Base-by-base conservation (phyloP, 2,329 filamentous ascomycete genomes). In the Colletotrichum sp. region DNA sequence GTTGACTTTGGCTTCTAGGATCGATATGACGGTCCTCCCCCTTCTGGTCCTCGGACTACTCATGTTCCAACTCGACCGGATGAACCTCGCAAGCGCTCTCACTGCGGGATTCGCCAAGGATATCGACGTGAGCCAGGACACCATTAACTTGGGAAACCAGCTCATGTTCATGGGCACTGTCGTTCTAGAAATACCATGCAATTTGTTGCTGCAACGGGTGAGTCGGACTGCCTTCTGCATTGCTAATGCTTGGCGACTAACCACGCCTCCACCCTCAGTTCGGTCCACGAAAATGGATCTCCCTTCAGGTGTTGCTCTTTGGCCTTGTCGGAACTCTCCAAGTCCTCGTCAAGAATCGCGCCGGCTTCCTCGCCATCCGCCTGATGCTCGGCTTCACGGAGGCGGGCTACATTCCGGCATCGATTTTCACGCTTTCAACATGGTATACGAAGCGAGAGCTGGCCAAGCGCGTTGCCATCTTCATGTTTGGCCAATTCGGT, bases 401-500 rank as follows among this genome's bases (percentile, higher is more conserved):
- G 78, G 85, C 88, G 0, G 89, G 89, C 1, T 90, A 89, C 70
- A 90, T 89, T 24, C 88, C 88, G 0, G 88, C 87, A 1, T 84
- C 86, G 0, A 85, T 90, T 12, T 90, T 88, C 72, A 89, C 88
- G 0, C 80, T 90, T 5, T 89, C 88, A 0, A 88, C 85, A 2
- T 90, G 88, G 88, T 90, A 90, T 71, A 86, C 83, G 0, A 84
- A 84, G 52, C 78, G 81, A 2, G 87, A 90, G 73, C 80, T 89
- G 2, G 85, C 86, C 1, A 86, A 85, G 68, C 82, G 88, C 18
- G 84, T 89, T 8, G 87, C 88, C 2, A 78, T 90, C 1, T 87
- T 90, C 73, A 90, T 90, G 79, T 88, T 90, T 58, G 88, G 88
- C 12, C 89, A 90, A 85, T 89, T 90, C 73, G 85, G 87, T 0